Evolutionary conservation across 2,329 filamentous ascomycete species (phyloP), one percentile per base, ranked within the genome.

Genomic region (Botryotinia calthae): DNA sequence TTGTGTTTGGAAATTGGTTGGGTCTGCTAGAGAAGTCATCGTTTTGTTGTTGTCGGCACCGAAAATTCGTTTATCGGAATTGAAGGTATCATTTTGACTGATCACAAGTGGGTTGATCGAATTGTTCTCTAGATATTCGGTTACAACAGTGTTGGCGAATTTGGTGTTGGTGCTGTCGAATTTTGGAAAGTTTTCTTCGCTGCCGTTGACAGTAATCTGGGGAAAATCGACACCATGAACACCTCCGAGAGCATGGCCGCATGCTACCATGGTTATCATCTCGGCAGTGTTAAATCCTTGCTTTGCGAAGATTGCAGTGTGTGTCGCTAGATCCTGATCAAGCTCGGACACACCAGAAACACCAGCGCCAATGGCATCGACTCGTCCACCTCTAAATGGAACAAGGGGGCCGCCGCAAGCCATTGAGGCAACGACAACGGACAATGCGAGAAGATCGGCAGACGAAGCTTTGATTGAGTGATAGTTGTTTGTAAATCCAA

Each of bases 61-160:
- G 79, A 86, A 90, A 34, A 90, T 85, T 71, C 85, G 85, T 75
- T 85, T 84, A 77, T 90, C 88, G 1, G 87, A 86, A 46, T 77
- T 80, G 22, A 84, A 82, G 2, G 86, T 83, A 12, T 84, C 83
- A 0, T 87, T 87, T 65, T 86, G 84, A 6, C 74, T 76, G 1
- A 77, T 73, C 31, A 90, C 25, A 25, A 68, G 65, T 10, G 71
- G 40, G 73, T 76, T 25, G 69, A 62, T 51, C 61, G 71, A 70
- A 67, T 68, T 56, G 28, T 68, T 28, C 25, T 2, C 65, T 0
- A 68, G 4, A 4, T 68, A 68, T 16, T 68, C 48, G 10, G 65
- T 56, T 6, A 68, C 37, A 37, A 68, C 22, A 14, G 10, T 25
- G 9, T 68, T 68, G 18, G 2, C n/a, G 37, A 68, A 68, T 3